Evolutionary conservation across 352 stramenopile genomes (phyloP).

Genomic region (Pythium plurisporium): DNA sequence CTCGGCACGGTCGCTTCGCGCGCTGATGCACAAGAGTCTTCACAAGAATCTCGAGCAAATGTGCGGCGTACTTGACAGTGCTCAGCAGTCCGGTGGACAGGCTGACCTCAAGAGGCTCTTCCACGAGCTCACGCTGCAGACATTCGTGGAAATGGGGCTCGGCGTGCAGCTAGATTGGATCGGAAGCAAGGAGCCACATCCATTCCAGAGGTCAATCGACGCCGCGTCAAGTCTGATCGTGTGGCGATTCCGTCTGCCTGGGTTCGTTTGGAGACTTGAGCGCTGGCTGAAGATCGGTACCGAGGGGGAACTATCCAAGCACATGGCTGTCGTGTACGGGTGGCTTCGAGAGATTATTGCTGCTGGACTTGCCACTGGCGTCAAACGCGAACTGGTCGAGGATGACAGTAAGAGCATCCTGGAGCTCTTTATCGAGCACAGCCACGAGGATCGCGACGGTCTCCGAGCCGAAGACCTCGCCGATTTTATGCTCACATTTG

Average conservation of each 20-base stretch:
- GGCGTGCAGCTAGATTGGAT: conserved; percentile 44
- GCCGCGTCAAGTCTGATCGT: conserved; percentile 27
- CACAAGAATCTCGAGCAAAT: conserved; percentile 21
- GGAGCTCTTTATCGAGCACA: conserved; percentile 19
- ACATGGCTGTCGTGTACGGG: conserved; percentile 30
- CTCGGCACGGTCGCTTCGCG: conserved; percentile 25
- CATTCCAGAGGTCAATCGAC: conserved; percentile 51
- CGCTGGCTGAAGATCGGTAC: conserved; percentile 38
- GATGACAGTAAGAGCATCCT: conserved; percentile 19
- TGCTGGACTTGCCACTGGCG: background rate
- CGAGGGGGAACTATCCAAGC: conserved; percentile 33
- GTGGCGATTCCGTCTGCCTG: conserved; percentile 35
- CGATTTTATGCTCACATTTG: conserved; percentile 63
- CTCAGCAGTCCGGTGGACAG: background rate
- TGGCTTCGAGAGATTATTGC: conserved; percentile 31
- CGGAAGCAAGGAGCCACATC: conserved; percentile 28
- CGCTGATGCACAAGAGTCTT: conserved; percentile 20
- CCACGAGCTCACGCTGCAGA: conserved; percentile 49
- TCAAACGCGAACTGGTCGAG: background rate
- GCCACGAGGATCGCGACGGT: conserved; percentile 13
- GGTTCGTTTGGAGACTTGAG: conserved; percentile 56
- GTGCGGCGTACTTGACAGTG: conserved; percentile 13
- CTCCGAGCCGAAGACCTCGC: conserved; percentile 50
- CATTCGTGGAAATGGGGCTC: conserved; percentile 54
- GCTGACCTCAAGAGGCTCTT: conserved; percentile 33